Percentiles rank a stretch among this genome's conserved stretches.
Conservation (phyloP, 148 eudicot species). For the Bassia scoparia region DNA sequence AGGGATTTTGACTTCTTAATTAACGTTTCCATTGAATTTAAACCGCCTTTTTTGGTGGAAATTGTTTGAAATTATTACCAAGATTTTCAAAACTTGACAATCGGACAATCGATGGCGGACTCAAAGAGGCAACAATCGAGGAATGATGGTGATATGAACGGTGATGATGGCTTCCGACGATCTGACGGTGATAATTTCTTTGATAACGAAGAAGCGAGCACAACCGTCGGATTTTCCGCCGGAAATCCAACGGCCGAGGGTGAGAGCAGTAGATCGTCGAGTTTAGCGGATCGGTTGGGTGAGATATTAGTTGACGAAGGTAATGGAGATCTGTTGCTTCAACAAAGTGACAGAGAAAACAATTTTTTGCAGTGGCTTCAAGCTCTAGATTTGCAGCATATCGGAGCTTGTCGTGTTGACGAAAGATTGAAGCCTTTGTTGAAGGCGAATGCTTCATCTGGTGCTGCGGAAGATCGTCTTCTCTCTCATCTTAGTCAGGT, state of each 20-base stretch:
- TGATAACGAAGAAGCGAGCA: background rate
- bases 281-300: conserved; percentile 47
- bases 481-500: conserved; percentile 84
- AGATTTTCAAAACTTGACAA: background rate
- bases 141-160: conserved; percentile 25
- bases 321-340: conserved; percentile 64
- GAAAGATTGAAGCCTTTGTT: conserved; percentile 87
- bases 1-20: conserved; percentile 8
- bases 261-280: conserved; percentile 23
- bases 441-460: conserved; percentile 55
- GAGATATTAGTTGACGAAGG: conserved; percentile 44
- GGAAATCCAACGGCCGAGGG: conserved; percentile 4
- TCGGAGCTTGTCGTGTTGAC: conserved; percentile 88
- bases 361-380: conserved; percentile 60
- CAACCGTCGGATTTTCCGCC: conserved; percentile 10
- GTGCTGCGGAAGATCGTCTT: conserved; percentile 72
- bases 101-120: conserved; percentile 31
- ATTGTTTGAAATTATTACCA: background rate
- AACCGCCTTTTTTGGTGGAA: background rate
- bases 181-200: conserved; percentile 1
- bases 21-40: background rate
- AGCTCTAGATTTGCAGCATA: conserved; percentile 74
- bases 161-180: conserved; percentile 17
- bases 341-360: conserved; percentile 45
- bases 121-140: conserved; percentile 36